Percentiles rank a stretch among this genome's conserved stretches.
These are phyloP conservation scores for Novakomyces olei DNA, from an alignment of 805 yeast species.

Conservation along the genomic window DNA sequence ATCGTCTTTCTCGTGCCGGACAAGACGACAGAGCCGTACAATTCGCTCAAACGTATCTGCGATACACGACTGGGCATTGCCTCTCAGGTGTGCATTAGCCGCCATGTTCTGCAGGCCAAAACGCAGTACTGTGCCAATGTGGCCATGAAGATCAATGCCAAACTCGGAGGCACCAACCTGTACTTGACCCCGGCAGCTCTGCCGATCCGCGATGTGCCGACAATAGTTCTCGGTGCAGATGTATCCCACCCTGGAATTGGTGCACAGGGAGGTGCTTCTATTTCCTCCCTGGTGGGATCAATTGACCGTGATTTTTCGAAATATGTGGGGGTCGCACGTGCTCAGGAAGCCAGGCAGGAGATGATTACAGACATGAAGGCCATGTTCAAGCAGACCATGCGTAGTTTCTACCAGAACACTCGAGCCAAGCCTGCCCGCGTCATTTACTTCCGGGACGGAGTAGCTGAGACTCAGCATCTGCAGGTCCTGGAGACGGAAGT, in stretches of 20 bases:
- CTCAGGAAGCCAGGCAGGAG: conserved; percentile 6
- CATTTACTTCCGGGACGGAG: conserved; percentile 18
- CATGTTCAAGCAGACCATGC: conserved; percentile 4
- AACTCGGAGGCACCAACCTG: conserved; percentile 16
- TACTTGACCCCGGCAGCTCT: conserved; percentile 9
- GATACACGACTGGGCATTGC: conserved; percentile 15
- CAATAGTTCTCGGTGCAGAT: conserved; percentile 13
- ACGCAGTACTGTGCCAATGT: conserved; percentile 16
- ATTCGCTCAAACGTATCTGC: conserved; percentile 13
- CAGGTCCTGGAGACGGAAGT: conserved; percentile 15
- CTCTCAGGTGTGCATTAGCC: conserved; percentile 14
- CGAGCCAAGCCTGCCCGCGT: conserved; percentile 13
- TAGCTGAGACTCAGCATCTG: conserved; percentile 16
- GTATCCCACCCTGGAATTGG: conserved; percentile 13
- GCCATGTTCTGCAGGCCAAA: conserved; percentile 14
- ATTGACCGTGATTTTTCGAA: conserved; percentile 6
- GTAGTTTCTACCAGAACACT: conserved; percentile 8
- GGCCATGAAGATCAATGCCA: conserved; percentile 16
- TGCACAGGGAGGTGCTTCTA: conserved; percentile 10
- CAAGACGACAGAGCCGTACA: conserved; percentile 12
- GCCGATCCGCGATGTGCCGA: conserved; percentile 11
- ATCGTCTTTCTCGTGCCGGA: conserved; percentile 13
- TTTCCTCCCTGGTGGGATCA: conserved; percentile 7
- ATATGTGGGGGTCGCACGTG: conserved; percentile 6
- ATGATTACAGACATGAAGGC: conserved; percentile 4